Evolutionary conservation across 148 eudicot genomes (phyloP), one percentile per base, ranked within the genome.

Genomic region (Beta vulgaris): DNA sequence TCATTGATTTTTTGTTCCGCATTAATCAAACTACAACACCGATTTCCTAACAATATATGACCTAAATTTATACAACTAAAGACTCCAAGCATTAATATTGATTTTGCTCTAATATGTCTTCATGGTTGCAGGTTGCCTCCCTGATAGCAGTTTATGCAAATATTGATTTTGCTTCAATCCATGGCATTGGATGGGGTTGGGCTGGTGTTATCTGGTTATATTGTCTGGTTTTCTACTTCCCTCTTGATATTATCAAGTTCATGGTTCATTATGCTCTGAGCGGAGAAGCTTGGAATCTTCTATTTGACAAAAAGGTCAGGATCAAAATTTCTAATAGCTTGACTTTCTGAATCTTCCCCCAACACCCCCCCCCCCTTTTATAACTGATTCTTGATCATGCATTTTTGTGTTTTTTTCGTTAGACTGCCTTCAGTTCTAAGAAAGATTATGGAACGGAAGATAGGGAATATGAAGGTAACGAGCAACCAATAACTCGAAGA

Each of bases 111-210:
- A n/a, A n/a, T n/a, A n/a, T n/a, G n/a, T n/a, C n/a, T 57, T 79
- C 44, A 32, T 73, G 60, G 35, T n/a, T 62, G 65, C 77, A 90
- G 95, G 87, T 84, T 34, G 95, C 95, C 48, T 88, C 95, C 44
- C 40, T 90, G 82, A 90, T 90, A 64, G 85, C 95, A 78, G 95
- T 87, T 29, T 90, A 90, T 77, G 95, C 92, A 78, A n/a, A 79
- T n/a, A 87, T 87, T 49, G 69, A 36, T 74, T 90, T 90, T 82
- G 92, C 95, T 81, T 85, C 90, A 34, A 88, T 90, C 34, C 77
- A 82, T 31, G 95, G 95, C 71, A 87, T 90, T 34, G 92, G 95
- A 54, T 90, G 95, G 90, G 85, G 90, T 23, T 88, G 95, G 95
- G 90, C 90, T 63, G 95, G 92, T 72, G 86, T 88, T 69, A 90